Conservation (phyloP, 2,329 filamentous ascomycete species). For the Rosellinia necatrix region DNA sequence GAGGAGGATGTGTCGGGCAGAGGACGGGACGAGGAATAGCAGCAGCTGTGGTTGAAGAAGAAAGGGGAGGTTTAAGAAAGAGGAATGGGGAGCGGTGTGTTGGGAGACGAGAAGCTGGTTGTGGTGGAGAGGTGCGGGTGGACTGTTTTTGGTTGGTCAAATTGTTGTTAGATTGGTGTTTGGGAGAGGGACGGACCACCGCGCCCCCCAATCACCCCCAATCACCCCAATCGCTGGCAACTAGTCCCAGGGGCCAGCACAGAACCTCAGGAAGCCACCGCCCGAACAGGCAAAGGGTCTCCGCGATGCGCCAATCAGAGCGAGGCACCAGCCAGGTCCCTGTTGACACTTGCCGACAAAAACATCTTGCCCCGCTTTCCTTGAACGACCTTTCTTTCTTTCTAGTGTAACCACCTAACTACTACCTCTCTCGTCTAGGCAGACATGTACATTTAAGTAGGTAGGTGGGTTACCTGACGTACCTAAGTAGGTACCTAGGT, state of each 20-base stretch:
- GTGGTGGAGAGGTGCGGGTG: constrained; percentile 26
- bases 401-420: too few relatives aligned
- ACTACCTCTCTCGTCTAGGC: neutral
- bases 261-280: constrained; percentile 16
- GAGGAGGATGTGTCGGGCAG: constrained; percentile 35
- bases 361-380: constrained; percentile 21
- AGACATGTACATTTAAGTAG: neutral
- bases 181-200: constrained; percentile 13
- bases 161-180: constrained; percentile 9
- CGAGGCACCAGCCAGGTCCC: constrained; percentile 10
- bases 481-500: neutral
- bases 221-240: constrained; percentile 6
- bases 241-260: constrained; percentile 17
- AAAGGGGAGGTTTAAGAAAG: constrained; percentile 34
- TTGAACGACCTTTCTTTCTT: constrained; percentile 3
- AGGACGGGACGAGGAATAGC: constrained; percentile 25
- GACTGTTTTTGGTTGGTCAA: constrained; percentile 23
- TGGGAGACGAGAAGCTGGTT: constrained; percentile 30
- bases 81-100: constrained; percentile 30
- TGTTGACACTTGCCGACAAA: constrained; percentile 29
- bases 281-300: constrained; percentile 23
- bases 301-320: constrained; percentile 14
- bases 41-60: constrained; percentile 22
- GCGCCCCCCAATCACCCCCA: constrained; percentile 1
- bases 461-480: neutral